Conservation (phyloP, 495 filamentous ascomycete genomes). For the Astrothelium subdiscretum region DNA sequence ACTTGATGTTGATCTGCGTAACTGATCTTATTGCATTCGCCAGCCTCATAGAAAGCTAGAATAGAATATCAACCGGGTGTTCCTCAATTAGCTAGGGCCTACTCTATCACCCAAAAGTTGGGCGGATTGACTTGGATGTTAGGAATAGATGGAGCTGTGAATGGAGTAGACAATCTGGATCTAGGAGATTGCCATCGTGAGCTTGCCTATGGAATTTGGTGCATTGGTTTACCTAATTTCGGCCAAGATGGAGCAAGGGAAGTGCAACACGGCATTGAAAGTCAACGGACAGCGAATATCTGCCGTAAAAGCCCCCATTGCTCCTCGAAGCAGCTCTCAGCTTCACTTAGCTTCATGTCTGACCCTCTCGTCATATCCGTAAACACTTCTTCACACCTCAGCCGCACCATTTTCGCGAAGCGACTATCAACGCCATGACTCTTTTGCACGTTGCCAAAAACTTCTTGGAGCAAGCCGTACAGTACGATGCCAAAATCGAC, state of each 20-base stretch:
- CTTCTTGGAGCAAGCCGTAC: conserved; percentile 22
- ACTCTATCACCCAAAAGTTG: no score
- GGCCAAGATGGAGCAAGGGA: neutral
- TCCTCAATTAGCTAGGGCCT: no score
- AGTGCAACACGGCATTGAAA: neutral
- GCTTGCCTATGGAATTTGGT: neutral
- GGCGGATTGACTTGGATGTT: no score
- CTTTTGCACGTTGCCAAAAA: conserved; percentile 13
- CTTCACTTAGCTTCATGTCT: neutral
- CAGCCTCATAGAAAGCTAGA: no score
- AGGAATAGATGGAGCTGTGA: no score
- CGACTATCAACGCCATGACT: conserved; percentile 25
- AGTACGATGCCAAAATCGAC: conserved; percentile 22
- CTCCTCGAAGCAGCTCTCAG: neutral
- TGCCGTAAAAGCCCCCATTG: conserved; percentile 3
- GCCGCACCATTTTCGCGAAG: conserved; percentile 23
- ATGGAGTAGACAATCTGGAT: no score
- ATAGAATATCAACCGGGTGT: no score
- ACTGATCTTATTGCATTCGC: no score
- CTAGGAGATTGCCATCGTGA: no score
- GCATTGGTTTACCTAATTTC: no score
- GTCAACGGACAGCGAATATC: neutral
- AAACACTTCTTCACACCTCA: conserved; percentile 11
- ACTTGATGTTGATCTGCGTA: no score
- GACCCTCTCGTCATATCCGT: conserved; percentile 1